phyloP scores from a whole-genome alignment of 2,329 filamentous ascomycete genomes.

The Fusarium globosum region DNA sequence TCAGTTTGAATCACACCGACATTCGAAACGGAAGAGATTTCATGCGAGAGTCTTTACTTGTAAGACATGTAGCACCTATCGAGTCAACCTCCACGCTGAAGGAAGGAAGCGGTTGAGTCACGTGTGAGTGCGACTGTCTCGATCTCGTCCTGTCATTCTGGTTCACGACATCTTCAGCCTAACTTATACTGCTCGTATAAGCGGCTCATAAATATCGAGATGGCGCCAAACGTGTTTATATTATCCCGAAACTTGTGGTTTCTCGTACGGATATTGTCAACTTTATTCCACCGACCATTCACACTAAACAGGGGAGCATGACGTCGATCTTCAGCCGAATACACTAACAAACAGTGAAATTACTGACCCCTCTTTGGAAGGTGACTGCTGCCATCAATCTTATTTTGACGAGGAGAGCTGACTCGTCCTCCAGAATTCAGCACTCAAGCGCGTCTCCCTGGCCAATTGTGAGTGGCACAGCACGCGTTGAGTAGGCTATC shows the following conservation, averaged over 20 bases:
- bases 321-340: slow-evolving; percentile 16
- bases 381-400: slow-evolving; percentile 29
- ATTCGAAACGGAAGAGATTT: not conserved
- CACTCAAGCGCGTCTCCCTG: slow-evolving; percentile 13
- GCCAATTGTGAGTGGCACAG: slow-evolving; percentile 21
- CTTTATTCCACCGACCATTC: slow-evolving; percentile 1
- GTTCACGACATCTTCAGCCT: not conserved
- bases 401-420: slow-evolving; percentile 16
- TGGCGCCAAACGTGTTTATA: not conserved
- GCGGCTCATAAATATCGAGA: not conserved
- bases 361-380: slow-evolving; percentile 23
- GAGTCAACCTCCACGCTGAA: not conserved
- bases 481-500: slow-evolving; percentile 22
- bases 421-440: slow-evolving; percentile 18
- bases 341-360: slow-evolving; percentile 18
- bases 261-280: not conserved
- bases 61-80: not conserved
- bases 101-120: not conserved
- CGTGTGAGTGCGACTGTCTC: not conserved
- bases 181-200: not conserved
- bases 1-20: not conserved
- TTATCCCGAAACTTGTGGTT: not conserved
- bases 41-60: not conserved
- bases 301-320: slow-evolving; percentile 23
- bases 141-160: not conserved